Base-by-base conservation (phyloP, 106 monocot species). In the Allium cepa region DNA sequence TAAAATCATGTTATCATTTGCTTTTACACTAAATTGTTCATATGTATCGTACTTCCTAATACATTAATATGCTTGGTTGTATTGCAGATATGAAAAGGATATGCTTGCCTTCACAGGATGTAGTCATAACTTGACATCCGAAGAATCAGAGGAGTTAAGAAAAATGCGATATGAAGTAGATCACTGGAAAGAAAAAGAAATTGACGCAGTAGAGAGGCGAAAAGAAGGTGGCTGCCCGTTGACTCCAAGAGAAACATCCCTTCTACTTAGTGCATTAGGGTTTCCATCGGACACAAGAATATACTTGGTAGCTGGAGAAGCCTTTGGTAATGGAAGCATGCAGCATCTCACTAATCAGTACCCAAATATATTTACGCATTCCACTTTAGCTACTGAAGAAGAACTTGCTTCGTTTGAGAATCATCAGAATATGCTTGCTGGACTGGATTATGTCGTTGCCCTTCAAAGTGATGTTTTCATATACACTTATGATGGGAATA, bases 171-270 rank as follows among this genome's bases (percentile, higher is more conserved):
- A 92, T 77, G 84, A 89, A 45, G 86, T 92, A 60, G 78, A 72
- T 65, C 92, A 97, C 55, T 97, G 96, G 96, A 97, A 97, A 72
- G 96, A 97, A 73, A 97, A 97, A 57, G 96, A 92, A 63, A 97
- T 97, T 59, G 82, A 97, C 79, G 86, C 75, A 69, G 62, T 77
- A 26, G 96, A 89, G 59, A 81, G 80, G 67, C 68, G 96, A 50
- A 74, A 64, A 26, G 51, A 78, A 9, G 96, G 96, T 18, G 92
- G 92, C 52, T 97, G 96, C 61, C 96, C 96, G 52, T 65, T 97
- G 69, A 97, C 96, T 9, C 96, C 96, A 6, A 75, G 92, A 64
- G 96, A 97, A 72, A 92, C 96, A 51, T 79, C 92, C 60, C 87
- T 97, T 77, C 68, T 97, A n/a, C 92, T 97, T 45, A 88, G 89